Base-by-base conservation (phyloP, 495 filamentous ascomycete species). In the Neurospora sp. region DNA sequence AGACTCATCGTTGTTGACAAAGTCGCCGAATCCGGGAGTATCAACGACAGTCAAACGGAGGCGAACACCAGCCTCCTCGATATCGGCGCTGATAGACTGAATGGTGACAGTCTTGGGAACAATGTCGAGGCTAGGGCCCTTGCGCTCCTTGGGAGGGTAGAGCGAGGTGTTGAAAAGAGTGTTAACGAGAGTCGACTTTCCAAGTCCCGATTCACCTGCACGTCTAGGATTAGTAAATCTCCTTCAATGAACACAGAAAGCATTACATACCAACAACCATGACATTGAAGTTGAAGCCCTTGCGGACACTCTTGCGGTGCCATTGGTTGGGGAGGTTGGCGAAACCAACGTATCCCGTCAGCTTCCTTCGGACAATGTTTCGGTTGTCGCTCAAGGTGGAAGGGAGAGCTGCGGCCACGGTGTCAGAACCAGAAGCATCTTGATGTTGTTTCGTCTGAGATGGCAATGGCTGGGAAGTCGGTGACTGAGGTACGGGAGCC, bases 241-340 rank as follows among this genome's bases (percentile, higher is more conserved):
- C 20, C 45, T 27, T 14, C n/a, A 39, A 73, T 1, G 16, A 40
- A 45, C 31, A 74, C 9, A 3, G 14, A 8, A 37, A 59, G 9
- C 68, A 65, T 71, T 53, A 88, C 86, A 73, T 87, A 99, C 96
- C 96, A 83, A 99, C 96, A 83, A 99, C 96, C 96, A 99, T 99
- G 73, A 98, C 96, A 80, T 99, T 99, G 88, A 99, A 99, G 88
- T 98, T 99, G 90, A 99, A 99, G 73, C 96, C 96, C 83, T 99
- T 99, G 80, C 96, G 92, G 78, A 99, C 96, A 88, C 94, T 97
- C 91, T 99, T 99, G 83, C 96, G 94, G 87, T 99, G 96, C 96
- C 96, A 99, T 84, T 99, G 96, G 85, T 99, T 99, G 61, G 96
- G 96, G 83, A 99, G 86, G 81, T 99, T 99, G 81, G 96, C 96